Evolutionary conservation across 2,329 filamentous ascomycete genomes (phyloP).

Genomic region (Calonectria naviculata): DNA sequence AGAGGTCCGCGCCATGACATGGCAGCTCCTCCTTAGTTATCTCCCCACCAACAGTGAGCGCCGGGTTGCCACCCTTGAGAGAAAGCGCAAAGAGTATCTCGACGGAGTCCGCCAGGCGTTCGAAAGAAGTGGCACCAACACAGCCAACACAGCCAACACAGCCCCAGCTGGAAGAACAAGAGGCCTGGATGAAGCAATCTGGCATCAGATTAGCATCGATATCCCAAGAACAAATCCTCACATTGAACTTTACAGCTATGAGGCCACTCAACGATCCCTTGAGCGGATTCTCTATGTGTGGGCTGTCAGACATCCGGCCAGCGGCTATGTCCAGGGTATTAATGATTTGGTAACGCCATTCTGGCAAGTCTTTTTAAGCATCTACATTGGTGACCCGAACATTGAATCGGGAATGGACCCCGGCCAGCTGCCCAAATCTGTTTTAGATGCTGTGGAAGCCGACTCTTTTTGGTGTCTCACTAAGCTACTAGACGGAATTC

Average conservation of each 20-base stretch:
- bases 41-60: slow-evolving; percentile 96
- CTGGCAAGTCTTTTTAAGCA: slow-evolving; percentile 95
- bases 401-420: slow-evolving; percentile 97
- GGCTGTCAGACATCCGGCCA: slow-evolving; percentile 97
- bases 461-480: slow-evolving; percentile 99
- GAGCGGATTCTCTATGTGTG: slow-evolving; percentile 97
- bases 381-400: slow-evolving; percentile 94
- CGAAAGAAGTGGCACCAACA: slow-evolving; percentile 71
- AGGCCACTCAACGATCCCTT: slow-evolving; percentile 92
- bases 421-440: slow-evolving; percentile 88
- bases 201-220: slow-evolving; percentile 99
- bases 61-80: slow-evolving; percentile 87
- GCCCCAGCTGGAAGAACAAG: slow-evolving; percentile 59
- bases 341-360: slow-evolving; percentile 98
- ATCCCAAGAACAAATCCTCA: slow-evolving; percentile 97
- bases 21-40: slow-evolving; percentile 95
- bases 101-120: slow-evolving; percentile 86
- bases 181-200: slow-evolving; percentile 95
- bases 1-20: slow-evolving; percentile 98
- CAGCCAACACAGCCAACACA: slow-evolving; percentile 61
- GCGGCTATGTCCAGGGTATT: slow-evolving; percentile 98
- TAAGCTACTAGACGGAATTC: slow-evolving; percentile 97
- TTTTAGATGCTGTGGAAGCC: slow-evolving; percentile 95
- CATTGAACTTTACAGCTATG: slow-evolving; percentile 93
- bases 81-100: slow-evolving; percentile 96